phyloP scores from a whole-genome alignment of 1,284 basidiomycete species.

The Thecaphora thlaspeos region DNA sequence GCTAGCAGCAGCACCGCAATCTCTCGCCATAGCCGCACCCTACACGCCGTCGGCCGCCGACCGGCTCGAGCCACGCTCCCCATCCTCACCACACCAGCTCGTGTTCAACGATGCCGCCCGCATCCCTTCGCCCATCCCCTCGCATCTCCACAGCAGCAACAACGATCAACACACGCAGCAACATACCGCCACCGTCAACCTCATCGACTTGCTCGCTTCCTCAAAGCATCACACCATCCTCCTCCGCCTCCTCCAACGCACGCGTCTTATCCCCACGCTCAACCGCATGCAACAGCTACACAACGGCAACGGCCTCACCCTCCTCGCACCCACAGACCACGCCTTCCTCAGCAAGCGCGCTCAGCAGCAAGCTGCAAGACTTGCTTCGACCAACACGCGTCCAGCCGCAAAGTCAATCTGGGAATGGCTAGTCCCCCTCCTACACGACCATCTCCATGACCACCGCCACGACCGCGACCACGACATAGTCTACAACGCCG shows the following conservation, averaged over 20 bases:
- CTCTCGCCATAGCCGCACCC: too few species aligned
- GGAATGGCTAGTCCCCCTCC: constrained; percentile 15
- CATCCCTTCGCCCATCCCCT: too few species aligned
- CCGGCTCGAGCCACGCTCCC: too few species aligned
- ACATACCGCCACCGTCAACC: too few species aligned
- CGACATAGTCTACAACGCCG: background rate
- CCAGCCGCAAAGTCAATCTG: constrained; percentile 9
- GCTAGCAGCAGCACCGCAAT: too few species aligned
- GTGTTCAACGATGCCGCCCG: too few species aligned
- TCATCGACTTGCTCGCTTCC: constrained; percentile 74
- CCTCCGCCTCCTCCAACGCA: constrained; percentile 75
- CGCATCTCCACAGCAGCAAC: too few species aligned
- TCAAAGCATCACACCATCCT: constrained; percentile 79
- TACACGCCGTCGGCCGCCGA: too few species aligned
- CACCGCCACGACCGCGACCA: background rate
- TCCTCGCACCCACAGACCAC: constrained; percentile 89
- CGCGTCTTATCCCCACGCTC: constrained; percentile 85
- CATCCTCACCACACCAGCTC: too few species aligned
- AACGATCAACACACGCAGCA: too few species aligned
- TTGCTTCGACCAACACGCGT: background rate
- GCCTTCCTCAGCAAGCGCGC: constrained; percentile 38
- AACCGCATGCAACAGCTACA: constrained; percentile 67
- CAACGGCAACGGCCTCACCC: constrained; percentile 67
- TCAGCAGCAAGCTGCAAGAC: constrained; percentile 7
- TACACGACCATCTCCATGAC: too few species aligned